Evolutionary conservation across 1,284 basidiomycete species (phyloP).

Genomic region (Leccinum griseonigrum): DNA sequence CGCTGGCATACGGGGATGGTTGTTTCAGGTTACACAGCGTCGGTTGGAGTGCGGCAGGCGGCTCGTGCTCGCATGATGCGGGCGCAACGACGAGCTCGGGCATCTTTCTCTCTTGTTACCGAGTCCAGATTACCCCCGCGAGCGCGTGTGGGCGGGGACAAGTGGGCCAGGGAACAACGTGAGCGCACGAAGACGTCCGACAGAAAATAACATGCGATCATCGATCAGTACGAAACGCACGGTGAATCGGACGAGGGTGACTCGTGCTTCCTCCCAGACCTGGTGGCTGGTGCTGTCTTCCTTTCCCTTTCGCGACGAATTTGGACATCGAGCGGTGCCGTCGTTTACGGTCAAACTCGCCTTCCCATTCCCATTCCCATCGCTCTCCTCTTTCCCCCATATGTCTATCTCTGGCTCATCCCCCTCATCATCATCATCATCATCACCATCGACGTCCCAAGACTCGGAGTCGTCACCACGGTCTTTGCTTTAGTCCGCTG

Average conservation of each 20-base stretch:
- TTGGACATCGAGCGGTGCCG: too few relatives aligned
- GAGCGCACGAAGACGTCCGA: too few relatives aligned
- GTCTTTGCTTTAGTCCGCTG: conserved; percentile 6
- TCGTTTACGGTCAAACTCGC: too few relatives aligned
- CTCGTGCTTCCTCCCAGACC: conserved; percentile 9
- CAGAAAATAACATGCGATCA: conserved; percentile 1
- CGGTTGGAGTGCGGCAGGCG: conserved; percentile 30
- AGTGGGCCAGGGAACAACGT: too few relatives aligned
- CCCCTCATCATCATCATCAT: conserved; percentile 18
- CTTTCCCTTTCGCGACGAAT: too few relatives aligned
- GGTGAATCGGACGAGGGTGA: too few relatives aligned
- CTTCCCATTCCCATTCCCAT: too few relatives aligned
- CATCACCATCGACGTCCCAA: conserved; percentile 37
- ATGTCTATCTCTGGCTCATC: conserved; percentile 1
- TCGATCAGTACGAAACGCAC: conserved; percentile 10
- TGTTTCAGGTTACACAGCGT: conserved; percentile 33
- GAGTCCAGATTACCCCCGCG: not conserved
- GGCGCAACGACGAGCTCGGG: conserved; percentile 42
- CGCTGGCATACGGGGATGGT: conserved; percentile 15
- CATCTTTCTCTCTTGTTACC: conserved; percentile 46
- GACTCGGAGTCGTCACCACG: conserved; percentile 33
- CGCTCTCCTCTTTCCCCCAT: too few relatives aligned
- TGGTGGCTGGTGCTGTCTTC: too few relatives aligned
- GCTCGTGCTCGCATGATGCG: conserved; percentile 26
- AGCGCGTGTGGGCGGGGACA: not conserved